Evolutionary conservation across 108 stramenopile species (phyloP).

Genomic region (Epithemia pelagica): DNA sequence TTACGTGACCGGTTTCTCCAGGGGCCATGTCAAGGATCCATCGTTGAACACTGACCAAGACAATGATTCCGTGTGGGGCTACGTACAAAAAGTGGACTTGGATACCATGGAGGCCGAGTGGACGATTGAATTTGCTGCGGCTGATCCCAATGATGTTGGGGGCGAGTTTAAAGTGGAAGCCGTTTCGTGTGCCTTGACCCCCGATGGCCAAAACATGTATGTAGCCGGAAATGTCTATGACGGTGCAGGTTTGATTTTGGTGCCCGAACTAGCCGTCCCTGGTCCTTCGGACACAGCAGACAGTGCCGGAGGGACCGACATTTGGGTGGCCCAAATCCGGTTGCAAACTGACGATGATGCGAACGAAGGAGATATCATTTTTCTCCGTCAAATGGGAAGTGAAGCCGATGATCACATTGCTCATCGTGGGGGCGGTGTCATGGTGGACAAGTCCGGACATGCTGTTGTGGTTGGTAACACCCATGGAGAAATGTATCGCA

Average conservation of each 20-base stretch:
- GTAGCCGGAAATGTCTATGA: conserved; percentile 46
- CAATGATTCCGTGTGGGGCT: conserved; percentile 19
- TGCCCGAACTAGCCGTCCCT: conserved; percentile 9
- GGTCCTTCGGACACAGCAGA: background rate
- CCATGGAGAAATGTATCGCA: conserved; percentile 32
- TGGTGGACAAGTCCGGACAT: conserved; percentile 29
- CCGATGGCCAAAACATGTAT: conserved; percentile 46
- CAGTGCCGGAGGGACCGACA: conserved; percentile 31
- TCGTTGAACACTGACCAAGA: conserved; percentile 11
- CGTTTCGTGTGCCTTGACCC: conserved; percentile 50
- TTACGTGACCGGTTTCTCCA: conserved; percentile 33
- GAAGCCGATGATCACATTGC: conserved; percentile 36
- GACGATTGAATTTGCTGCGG: conserved; percentile 18
- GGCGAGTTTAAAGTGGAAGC: conserved; percentile 24
- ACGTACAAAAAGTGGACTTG: conserved; percentile 28
- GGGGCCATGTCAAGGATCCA: conserved; percentile 22
- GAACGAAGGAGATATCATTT: conserved; percentile 20
- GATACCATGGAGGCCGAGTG: conserved; percentile 19
- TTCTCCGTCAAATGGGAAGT: conserved; percentile 40
- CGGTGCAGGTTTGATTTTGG: conserved; percentile 30
- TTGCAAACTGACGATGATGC: background rate
- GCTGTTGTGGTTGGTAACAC: conserved; percentile 45
- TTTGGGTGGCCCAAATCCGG: conserved; percentile 31
- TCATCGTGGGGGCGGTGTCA: conserved; percentile 27
- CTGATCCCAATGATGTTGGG: conserved; percentile 12